Percentiles rank a stretch among this genome's conserved stretches.
phyloP scores from a whole-genome alignment of 176 grass and related monocot species.

The Aegilops longissima region DNA sequence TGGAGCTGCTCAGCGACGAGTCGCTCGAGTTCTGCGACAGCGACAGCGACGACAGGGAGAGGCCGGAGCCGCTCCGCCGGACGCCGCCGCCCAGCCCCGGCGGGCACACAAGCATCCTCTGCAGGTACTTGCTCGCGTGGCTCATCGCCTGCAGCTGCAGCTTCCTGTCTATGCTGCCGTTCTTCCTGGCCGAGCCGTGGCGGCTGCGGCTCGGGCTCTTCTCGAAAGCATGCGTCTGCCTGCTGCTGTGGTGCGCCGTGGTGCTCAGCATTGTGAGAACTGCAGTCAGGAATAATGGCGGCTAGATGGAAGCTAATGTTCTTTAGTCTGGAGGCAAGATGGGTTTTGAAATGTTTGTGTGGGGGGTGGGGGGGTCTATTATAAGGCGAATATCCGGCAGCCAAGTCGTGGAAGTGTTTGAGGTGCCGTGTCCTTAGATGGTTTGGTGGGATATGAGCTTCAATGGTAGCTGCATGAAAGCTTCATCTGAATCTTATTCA shows the following conservation, averaged over 20 bases:
- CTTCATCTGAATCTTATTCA: slow-evolving; percentile 67
- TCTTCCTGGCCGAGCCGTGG: not conserved
- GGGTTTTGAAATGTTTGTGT: slow-evolving; percentile 40
- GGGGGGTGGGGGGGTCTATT: slow-evolving; percentile 39
- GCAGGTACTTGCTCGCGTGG: slow-evolving; percentile 55
- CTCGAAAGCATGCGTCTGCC: slow-evolving; percentile 68
- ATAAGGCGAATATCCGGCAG: slow-evolving; percentile 30
- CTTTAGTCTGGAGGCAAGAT: slow-evolving; percentile 34
- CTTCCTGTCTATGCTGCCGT: slow-evolving; percentile 50
- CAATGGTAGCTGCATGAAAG: slow-evolving; percentile 92
- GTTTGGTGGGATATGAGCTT: slow-evolving; percentile 89
- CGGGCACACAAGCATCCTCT: slow-evolving; percentile 54
- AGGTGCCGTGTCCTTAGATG: slow-evolving; percentile 54
- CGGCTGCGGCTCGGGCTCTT: slow-evolving; percentile 41
- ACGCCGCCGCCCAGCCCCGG: slow-evolving; percentile 52
- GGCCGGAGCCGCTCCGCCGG: slow-evolving; percentile 70
- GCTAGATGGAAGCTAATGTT: not conserved
- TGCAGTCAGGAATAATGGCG: not conserved
- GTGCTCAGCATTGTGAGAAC: slow-evolving; percentile 46
- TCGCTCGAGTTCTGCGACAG: slow-evolving; percentile 96
- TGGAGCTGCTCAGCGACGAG: slow-evolving; percentile 90
- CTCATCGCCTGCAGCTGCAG: slow-evolving; percentile 51
- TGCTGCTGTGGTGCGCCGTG: slow-evolving; percentile 49
- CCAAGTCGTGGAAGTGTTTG: slow-evolving; percentile 35
- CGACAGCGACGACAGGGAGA: slow-evolving; percentile 87